Conservation (phyloP, 129 eudicot genomes). For the Pseudognaphalium luteoalbum region DNA sequence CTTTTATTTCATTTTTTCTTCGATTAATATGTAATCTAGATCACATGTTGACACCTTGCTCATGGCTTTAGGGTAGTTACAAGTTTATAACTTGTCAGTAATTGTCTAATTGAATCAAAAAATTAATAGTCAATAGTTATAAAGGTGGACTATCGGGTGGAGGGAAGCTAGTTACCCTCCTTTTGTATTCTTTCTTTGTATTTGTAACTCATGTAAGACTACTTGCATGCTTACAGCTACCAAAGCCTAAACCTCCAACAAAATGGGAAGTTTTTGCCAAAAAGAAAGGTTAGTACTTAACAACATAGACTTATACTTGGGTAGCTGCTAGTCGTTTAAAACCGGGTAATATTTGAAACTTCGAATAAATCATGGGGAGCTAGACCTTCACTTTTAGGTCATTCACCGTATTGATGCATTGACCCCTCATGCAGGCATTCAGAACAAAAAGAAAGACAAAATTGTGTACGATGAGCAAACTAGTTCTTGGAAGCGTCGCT, state of each 20-base stretch:
- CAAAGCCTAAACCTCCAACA: slow-evolving; percentile 90
- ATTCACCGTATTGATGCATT: not conserved
- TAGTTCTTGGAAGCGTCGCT: slow-evolving; percentile 81
- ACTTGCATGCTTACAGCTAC: slow-evolving; percentile 49
- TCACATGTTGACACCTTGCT: no score
- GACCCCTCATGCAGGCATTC: slow-evolving; percentile 52
- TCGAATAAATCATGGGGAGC: not conserved
- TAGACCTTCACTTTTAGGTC: not conserved
- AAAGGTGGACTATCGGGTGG: not conserved
- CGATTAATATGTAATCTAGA: no score
- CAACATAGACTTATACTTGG: not conserved
- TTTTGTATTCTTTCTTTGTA: not conserved
- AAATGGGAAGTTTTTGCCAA: slow-evolving; percentile 93
- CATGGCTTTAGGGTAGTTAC: no score
- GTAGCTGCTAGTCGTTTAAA: not conserved
- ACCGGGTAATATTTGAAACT: not conserved
- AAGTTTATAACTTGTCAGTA: no score
- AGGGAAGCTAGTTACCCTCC: not conserved
- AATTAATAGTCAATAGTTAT: no score
- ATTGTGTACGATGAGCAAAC: slow-evolving; percentile 82
- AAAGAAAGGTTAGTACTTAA: slow-evolving; percentile 53
- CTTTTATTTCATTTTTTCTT: no score
- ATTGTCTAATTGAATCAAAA: no score
- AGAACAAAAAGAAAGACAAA: slow-evolving; percentile 77
- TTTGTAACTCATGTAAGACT: not conserved